phyloP scores from a whole-genome alignment of 1,139 yeast genomes.

The Lizanozyma gosingica region DNA sequence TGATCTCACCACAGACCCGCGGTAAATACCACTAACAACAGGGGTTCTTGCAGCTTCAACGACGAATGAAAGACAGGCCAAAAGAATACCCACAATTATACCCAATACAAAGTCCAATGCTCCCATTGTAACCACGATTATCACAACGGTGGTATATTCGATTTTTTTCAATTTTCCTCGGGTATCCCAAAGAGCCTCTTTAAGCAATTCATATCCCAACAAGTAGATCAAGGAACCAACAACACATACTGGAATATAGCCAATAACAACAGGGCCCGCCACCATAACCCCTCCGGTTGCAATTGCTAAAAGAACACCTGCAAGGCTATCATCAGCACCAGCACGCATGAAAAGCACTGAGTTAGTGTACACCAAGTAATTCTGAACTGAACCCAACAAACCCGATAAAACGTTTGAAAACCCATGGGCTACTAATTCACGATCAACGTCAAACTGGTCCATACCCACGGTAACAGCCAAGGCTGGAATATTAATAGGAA shows the following conservation, averaged over 20 bases:
- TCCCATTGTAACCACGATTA: slow-evolving; percentile 90
- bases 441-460: slow-evolving; percentile 82
- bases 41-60: slow-evolving; percentile 84
- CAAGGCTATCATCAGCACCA: slow-evolving; percentile 84
- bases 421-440: slow-evolving; percentile 93
- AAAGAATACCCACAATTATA: slow-evolving; percentile 76
- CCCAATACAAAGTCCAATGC: slow-evolving; percentile 92
- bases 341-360: slow-evolving; percentile 85
- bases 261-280: slow-evolving; percentile 87
- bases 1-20: slow-evolving; percentile 85
- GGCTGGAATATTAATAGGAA: slow-evolving; percentile 96
- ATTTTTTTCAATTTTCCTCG: slow-evolving; percentile 64
- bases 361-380: slow-evolving; percentile 90
- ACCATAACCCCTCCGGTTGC: slow-evolving; percentile 78
- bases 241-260: slow-evolving; percentile 88
- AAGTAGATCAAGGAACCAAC: slow-evolving; percentile 88
- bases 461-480: slow-evolving; percentile 84
- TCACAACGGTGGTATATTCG: slow-evolving; percentile 76
- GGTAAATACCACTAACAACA: slow-evolving; percentile 72
- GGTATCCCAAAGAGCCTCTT: slow-evolving; percentile 83
- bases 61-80: slow-evolving; percentile 88
- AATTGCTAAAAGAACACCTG: slow-evolving; percentile 78
- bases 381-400: slow-evolving; percentile 76
- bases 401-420: slow-evolving; percentile 87
- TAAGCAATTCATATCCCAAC: slow-evolving; percentile 80